Evolutionary conservation across 1,284 basidiomycete species (phyloP), one percentile per base, ranked within the genome.

Genomic region (Inonotus obliquus): DNA sequence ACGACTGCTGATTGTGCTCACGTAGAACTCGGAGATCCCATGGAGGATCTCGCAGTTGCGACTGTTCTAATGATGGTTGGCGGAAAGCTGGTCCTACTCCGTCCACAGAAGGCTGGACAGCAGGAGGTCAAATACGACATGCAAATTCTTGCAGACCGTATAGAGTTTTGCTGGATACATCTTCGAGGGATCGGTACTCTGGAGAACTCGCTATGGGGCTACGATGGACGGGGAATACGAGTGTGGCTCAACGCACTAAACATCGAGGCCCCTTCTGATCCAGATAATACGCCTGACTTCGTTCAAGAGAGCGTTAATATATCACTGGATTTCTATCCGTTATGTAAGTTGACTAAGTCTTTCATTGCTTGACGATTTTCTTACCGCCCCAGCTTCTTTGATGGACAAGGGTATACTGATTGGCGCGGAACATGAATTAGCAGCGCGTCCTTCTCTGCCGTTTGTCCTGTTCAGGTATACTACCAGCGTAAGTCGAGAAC

Each of bases 361-460:
- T 13, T 60, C 54, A 59, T 51, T 9, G 41, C 9, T 51, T 38
- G 44, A 4, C 29, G 14, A 17, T 17, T 47, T 35, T 37, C 47
- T 29, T 59, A 57, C n/a, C 19, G 13, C 14, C 7, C 52, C 59
- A 54, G 67, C 60, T 53, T 27, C 67, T 54, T 81, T 99, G 21
- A 96, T 99, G 91, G 95, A 98, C 72, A 98, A 98, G 72, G 97
- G 96, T 0, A 97, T 99, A 67, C 93, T 99, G 65, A 95, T 99
- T 60, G 97, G 96, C 7, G 92, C 92, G 41, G 95, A 98, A 68
- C 86, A 96, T 60, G 94, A 97, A 72, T 84, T 86, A 1, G 89
- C 86, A 1, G 79, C 89, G 23, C 83, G 92, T 44, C 77, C 82
- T 19, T 91, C 89, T 59, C 77, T 99, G 4, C 86, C 95, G 11